phyloP scores from a whole-genome alignment of 2,329 filamentous ascomycete species.

The Rhynchosporium graminicola region DNA sequence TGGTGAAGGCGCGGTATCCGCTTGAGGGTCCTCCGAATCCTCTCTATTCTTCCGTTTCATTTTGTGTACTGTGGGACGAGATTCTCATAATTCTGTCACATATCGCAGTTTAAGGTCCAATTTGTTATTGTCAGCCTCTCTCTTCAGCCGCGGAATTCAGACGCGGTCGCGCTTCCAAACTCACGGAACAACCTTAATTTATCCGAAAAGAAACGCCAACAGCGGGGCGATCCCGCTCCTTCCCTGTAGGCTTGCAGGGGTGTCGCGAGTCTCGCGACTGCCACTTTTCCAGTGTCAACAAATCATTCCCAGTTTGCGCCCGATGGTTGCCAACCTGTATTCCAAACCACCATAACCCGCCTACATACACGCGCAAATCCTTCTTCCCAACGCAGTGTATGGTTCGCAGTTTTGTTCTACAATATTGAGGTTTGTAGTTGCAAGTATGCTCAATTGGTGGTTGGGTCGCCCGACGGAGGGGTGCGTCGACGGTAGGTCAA shows the following conservation, averaged over 20 bases:
- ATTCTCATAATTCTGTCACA: too few relatives aligned
- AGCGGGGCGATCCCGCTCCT: slow-evolving; percentile 24
- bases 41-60: slow-evolving; percentile 31
- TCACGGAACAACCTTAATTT: slow-evolving; percentile 24
- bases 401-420: neutral
- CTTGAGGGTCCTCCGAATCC: neutral
- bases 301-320: slow-evolving; percentile 10
- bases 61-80: neutral
- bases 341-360: slow-evolving; percentile 7
- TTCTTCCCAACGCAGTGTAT: neutral
- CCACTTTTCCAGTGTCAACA: slow-evolving; percentile 32
- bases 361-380: neutral
- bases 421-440: neutral
- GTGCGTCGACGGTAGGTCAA: slow-evolving; percentile 33
- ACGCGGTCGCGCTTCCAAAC: slow-evolving; percentile 8
- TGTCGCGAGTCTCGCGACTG: slow-evolving; percentile 28
- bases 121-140: too few relatives aligned
- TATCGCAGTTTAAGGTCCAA: too few relatives aligned
- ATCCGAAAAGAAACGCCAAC: slow-evolving; percentile 26
- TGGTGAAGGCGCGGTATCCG: slow-evolving; percentile 17
- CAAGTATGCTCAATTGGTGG: slow-evolving; percentile 41
- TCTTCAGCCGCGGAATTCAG: neutral
- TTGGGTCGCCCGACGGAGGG: slow-evolving; percentile 34
- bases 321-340: neutral
- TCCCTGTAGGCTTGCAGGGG: slow-evolving; percentile 22